phyloP scores from a whole-genome alignment of 1,284 basidiomycete species.

The Golubevia sp. region DNA sequence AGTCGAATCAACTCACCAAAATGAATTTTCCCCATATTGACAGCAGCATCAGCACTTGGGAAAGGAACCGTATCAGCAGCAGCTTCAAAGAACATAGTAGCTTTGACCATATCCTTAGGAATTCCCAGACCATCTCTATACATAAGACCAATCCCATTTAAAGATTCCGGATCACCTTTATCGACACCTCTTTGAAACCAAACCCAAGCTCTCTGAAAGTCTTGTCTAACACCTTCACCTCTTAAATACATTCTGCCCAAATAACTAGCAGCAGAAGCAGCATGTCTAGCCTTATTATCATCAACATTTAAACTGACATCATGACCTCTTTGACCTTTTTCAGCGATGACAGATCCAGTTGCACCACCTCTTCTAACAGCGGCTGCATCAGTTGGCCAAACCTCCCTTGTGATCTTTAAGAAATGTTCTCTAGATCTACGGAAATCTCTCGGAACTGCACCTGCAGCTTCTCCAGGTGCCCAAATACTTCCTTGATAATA shows the following conservation, averaged over 20 bases:
- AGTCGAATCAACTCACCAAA: slow-evolving; percentile 67
- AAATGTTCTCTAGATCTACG: slow-evolving; percentile 29
- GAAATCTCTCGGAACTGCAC: slow-evolving; percentile 41
- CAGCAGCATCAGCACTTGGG: slow-evolving; percentile 76
- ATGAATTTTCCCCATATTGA: slow-evolving; percentile 84
- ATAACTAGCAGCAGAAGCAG: slow-evolving; percentile 64
- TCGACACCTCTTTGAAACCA: slow-evolving; percentile 86
- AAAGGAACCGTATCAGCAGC: slow-evolving; percentile 79
- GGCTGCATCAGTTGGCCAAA: slow-evolving; percentile 48
- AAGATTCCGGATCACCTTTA: slow-evolving; percentile 77
- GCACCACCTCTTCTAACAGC: slow-evolving; percentile 33
- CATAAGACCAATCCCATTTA: slow-evolving; percentile 88
- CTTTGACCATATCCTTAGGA: slow-evolving; percentile 66
- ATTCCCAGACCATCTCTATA: slow-evolving; percentile 84
- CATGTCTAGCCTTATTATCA: slow-evolving; percentile 28
- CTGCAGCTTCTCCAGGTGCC: slow-evolving; percentile 40
- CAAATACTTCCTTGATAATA: slow-evolving; percentile 55
- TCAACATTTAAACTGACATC: slow-evolving; percentile 35
- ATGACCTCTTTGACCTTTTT: slow-evolving; percentile 19
- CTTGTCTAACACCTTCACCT: slow-evolving; percentile 85
- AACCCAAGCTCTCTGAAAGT: slow-evolving; percentile 78
- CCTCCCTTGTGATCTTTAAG: slow-evolving; percentile 24
- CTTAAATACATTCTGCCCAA: slow-evolving; percentile 90
- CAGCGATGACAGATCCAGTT: slow-evolving; percentile 17
- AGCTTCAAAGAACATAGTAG: slow-evolving; percentile 73